Evolutionary conservation across 331 rosid species (phyloP).

Genomic region (Acacia concinna): DNA sequence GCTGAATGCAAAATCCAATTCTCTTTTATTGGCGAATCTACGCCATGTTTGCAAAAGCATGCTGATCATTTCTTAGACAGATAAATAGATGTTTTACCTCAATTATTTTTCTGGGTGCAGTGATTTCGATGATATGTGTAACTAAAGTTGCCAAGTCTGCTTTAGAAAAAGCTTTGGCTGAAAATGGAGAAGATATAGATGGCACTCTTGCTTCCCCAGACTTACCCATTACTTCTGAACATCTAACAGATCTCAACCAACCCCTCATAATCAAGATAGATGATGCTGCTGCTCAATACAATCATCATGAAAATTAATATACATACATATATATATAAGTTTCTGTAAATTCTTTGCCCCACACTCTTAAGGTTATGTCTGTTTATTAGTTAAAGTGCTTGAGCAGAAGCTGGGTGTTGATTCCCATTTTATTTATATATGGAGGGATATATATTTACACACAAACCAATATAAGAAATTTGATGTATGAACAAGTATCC

Average conservation of each 20-base stretch:
- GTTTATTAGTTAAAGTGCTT: background rate
- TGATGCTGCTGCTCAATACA: constrained; percentile 36
- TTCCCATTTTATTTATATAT: background rate
- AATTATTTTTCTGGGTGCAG: constrained; percentile 48
- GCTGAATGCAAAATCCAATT: background rate
- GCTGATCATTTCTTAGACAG: background rate
- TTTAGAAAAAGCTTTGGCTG: constrained; percentile 85
- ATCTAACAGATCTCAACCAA: constrained; percentile 53
- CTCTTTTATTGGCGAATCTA: background rate
- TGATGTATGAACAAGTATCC: background rate
- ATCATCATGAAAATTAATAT: constrained; percentile 42
- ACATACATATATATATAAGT: too few species aligned
- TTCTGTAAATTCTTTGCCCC: constrained; percentile 50
- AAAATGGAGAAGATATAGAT: constrained; percentile 61
- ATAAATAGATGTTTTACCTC: background rate
- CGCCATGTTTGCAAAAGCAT: background rate
- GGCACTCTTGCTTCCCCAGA: constrained; percentile 38
- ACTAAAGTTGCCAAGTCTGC: constrained; percentile 86
- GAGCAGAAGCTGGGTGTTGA: constrained; percentile 16
- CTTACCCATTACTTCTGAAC: constrained; percentile 44
- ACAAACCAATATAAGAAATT: constrained; percentile 5
- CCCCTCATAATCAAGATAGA: constrained; percentile 72
- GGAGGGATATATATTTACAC: background rate
- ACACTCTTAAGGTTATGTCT: constrained; percentile 30
- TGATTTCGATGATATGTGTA: constrained; percentile 63